Evolutionary conservation across 1,284 basidiomycete genomes (phyloP), one percentile per base, ranked within the genome.

Genomic region (Trametes pubescens): DNA sequence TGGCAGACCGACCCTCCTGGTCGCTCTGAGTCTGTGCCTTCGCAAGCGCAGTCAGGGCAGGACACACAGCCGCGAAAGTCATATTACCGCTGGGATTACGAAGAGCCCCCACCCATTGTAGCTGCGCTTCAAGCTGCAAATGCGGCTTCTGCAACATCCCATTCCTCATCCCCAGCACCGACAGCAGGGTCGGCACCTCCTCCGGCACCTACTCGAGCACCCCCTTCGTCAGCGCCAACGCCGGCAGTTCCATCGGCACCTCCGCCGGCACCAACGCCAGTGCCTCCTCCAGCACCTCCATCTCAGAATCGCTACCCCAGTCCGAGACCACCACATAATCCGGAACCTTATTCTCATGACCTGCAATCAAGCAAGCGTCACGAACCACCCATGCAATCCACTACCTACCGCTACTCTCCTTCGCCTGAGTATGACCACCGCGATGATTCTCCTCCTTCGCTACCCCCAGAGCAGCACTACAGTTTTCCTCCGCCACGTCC

Each of bases 21-120:
- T 4, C 61, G 29, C 26, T 24, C 51, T 10, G 44, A 59, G 47
- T 24, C 51, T 10, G 44, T 56, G 47, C 29, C 38, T 10, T 4
- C 54, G 13, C 63, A 53, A 7, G 14, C 22, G 43, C 6, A 54
- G 16, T 54, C 18, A 9, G 49, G n/a, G 18, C 2, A 40, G 32
- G 51, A 63, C 10, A 9, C 48, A 22, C 59, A 65, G n/a, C 56
- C 66, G 13, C 60, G 59, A 9, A 34, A 59, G 11, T 67, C 69
- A 11, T 76, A 80, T 61, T 78, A 81, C 68, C 75, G 77, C 24
- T 72, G 72, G 48, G 73, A 80, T 58, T 77, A 79, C 64, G 77
- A 78, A 38, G 71, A 72, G 38, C 69, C 72, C 34, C 65, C 66
- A 56, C 65, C 65, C 13, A 64, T 37, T 26, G 62, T 70, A 9